phyloP scores from a whole-genome alignment of 768 basidiomycete species.

The Russula foetens region DNA sequence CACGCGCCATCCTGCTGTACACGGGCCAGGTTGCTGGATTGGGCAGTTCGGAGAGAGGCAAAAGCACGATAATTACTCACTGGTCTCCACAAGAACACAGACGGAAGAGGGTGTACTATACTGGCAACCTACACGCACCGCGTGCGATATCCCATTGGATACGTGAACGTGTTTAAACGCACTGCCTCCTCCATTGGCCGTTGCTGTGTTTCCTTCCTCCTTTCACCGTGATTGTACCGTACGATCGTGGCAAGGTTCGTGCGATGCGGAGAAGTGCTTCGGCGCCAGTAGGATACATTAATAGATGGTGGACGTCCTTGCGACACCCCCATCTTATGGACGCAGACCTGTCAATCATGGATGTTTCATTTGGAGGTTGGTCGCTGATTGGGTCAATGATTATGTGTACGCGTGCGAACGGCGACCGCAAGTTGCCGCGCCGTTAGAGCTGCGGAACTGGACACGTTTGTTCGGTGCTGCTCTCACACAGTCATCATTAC shows the following conservation, averaged over 20 bases:
- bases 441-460: slow-evolving; percentile 6
- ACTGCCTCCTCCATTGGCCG: background rate
- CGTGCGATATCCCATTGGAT: background rate
- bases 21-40: slow-evolving; percentile 1
- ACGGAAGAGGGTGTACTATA: background rate
- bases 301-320: too few species aligned
- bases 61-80: slow-evolving; percentile 1
- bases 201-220: too few species aligned
- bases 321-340: background rate
- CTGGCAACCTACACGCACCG: background rate
- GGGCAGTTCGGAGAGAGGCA: background rate
- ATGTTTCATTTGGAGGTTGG: background rate
- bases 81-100: background rate
- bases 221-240: too few species aligned
- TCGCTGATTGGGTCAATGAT: background rate
- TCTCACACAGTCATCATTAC: too few species aligned
- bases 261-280: too few species aligned
- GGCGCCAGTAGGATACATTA: too few species aligned
- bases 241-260: background rate
- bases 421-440: background rate
- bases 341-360: background rate
- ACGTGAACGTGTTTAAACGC: background rate
- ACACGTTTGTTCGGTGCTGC: background rate
- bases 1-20: background rate
- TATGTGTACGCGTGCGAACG: background rate